Percentiles rank a stretch among this genome's conserved stretches.
Conservation (phyloP, 2,329 filamentous ascomycete species). For the Seiridium cupressi region DNA sequence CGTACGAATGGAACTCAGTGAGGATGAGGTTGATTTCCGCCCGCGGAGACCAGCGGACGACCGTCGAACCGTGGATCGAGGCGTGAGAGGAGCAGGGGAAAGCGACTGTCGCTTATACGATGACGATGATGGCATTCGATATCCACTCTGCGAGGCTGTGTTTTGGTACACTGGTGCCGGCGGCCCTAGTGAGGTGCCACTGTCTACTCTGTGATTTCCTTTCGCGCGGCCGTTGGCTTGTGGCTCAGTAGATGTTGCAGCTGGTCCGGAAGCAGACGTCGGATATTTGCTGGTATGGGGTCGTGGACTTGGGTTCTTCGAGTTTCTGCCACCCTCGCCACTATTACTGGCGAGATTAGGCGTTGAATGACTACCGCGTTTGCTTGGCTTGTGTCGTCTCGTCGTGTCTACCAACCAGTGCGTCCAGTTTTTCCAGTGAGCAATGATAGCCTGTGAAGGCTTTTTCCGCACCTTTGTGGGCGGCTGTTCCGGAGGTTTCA, state of each 20-base stretch:
- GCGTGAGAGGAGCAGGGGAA: slow-evolving; percentile 84
- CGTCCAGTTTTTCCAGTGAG: slow-evolving; percentile 63
- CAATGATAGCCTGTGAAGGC: slow-evolving; percentile 57
- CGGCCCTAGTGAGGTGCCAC: slow-evolving; percentile 18
- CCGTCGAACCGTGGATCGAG: slow-evolving; percentile 80
- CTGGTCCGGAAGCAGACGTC: slow-evolving; percentile 32
- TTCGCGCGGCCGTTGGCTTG: slow-evolving; percentile 50
- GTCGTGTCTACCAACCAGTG: slow-evolving; percentile 63
- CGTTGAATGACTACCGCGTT: slow-evolving; percentile 55
- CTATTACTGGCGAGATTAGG: slow-evolving; percentile 56
- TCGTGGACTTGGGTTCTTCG: slow-evolving; percentile 54
- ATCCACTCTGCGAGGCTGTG: slow-evolving; percentile 28
- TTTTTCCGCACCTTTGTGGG: slow-evolving; percentile 24
- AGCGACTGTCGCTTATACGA: slow-evolving; percentile 74
- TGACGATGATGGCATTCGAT: slow-evolving; percentile 35
- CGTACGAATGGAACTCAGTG: slow-evolving; percentile 87
- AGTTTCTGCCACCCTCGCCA: slow-evolving; percentile 37
- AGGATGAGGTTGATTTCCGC: slow-evolving; percentile 93
- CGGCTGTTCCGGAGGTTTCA: slow-evolving; percentile 15
- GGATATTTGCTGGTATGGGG: slow-evolving; percentile 61
- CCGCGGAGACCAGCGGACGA: slow-evolving; percentile 82
- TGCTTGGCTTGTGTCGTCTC: slow-evolving; percentile 47
- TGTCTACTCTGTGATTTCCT: slow-evolving; percentile 20
- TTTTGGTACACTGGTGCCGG: slow-evolving; percentile 23
- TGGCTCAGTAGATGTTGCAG: slow-evolving; percentile 45